Base-by-base conservation (phyloP, 768 basidiomycete genomes). In the Lactarius indigo region DNA sequence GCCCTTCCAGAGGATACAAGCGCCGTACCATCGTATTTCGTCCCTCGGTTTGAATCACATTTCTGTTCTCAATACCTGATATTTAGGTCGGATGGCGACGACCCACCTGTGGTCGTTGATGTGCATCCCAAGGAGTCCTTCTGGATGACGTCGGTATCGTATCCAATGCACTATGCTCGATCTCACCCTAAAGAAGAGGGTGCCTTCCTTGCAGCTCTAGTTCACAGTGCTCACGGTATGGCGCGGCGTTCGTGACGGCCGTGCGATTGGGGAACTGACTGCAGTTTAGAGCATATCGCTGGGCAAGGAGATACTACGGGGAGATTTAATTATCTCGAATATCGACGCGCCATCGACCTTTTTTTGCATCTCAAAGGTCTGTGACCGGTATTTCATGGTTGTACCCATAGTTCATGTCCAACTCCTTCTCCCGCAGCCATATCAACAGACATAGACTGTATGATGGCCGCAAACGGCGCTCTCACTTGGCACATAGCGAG, bases 191-290 rank as follows among this genome's bases (percentile, higher is more conserved):
- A 61, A n/a, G 17, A 57, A 30, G 55, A 66, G 23, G 20, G 37
- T 35, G 41, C 59, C 26, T 66, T 66, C 55, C 59, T 66, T 28
- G 31, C 26, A 3, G 59, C 65, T 47, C 44, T 66, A 35, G 35
- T 33, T 6, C 52, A 65, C n/a, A 65, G 64, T n/a, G 64, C 64
- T 44, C 23, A 44, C 30, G 64, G 64, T 65, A 65, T 10, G 59
- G 41, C 20, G 13, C 15, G 54, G 42, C 42, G 28, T 41, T 15
- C n/a, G 26, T 44, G 52, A 20, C 37, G 3, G 52, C 50, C 17
- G 44, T 57, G 9, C 26, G 15, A 8, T 37, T 35, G 42, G 4
- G 23, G 33, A 23, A 59, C 52, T 59, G 59, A 55, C n/a, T 9
- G 2, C 23, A 55, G 35, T 42, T 35, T 26, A 62, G 65, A 50